Evolutionary conservation across 2,329 filamentous ascomycete genomes (phyloP).

Genomic region (Mycosphaerella arachidis): DNA sequence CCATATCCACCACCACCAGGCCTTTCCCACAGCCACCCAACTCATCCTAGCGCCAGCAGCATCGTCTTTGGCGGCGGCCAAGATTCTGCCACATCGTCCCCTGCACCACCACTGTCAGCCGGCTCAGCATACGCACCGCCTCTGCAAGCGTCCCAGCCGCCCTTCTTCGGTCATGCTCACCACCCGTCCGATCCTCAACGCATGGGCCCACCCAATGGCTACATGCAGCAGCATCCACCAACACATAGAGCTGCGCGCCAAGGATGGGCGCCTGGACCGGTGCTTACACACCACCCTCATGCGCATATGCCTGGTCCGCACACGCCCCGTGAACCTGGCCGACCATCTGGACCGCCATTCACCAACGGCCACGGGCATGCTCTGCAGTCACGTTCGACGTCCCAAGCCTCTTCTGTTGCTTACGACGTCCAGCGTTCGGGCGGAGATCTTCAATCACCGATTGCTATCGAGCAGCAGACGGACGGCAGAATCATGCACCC

Average conservation of each 20-base stretch:
- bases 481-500: constrained; percentile 12
- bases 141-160: constrained; percentile 13
- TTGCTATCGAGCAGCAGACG: constrained; percentile 11
- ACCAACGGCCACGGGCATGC: constrained; percentile 13
- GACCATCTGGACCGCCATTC: background rate
- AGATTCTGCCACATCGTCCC: constrained; percentile 37
- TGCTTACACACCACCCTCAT: constrained; percentile 14
- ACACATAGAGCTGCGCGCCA: constrained; percentile 16
- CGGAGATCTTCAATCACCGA: constrained; percentile 22
- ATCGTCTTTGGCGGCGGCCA: constrained; percentile 37
- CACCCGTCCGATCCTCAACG: constrained; percentile 25
- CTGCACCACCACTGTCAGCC: constrained; percentile 29
- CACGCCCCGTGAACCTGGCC: constrained; percentile 19
- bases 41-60: constrained; percentile 25
- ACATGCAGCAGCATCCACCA: constrained; percentile 4
- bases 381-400: constrained; percentile 22
- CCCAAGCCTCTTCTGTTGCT: constrained; percentile 22
- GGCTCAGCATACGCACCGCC: constrained; percentile 21
- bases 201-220: constrained; percentile 3
- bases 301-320: constrained; percentile 24
- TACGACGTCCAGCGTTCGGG: constrained; percentile 6
- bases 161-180: constrained; percentile 23
- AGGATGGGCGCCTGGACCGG: constrained; percentile 9
- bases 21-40: constrained; percentile 14
- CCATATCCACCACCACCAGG: constrained; percentile 10